phyloP scores from a whole-genome alignment of 805 yeast species.

The Gaillardinia entomophila region DNA sequence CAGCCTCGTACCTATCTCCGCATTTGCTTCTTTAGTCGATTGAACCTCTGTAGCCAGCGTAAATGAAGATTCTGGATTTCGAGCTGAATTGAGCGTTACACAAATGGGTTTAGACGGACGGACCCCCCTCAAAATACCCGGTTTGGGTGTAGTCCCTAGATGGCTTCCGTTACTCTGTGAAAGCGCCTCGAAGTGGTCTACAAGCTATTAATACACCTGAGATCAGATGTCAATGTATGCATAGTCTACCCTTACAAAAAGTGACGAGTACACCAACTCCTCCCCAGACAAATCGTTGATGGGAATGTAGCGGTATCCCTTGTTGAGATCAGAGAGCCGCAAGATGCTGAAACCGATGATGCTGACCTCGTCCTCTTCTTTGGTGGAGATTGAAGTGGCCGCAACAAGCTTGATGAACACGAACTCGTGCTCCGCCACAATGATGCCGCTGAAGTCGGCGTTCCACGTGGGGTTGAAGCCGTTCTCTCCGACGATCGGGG shows the following conservation, averaged over 20 bases:
- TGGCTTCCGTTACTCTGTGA: no score
- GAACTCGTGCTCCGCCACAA: conserved; percentile 33
- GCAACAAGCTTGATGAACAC: conserved; percentile 54
- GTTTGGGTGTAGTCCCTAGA: no score
- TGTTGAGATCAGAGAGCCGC: conserved; percentile 56
- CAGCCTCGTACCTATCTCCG: no score
- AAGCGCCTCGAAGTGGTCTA: no score
- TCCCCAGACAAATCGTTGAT: conserved; percentile 78
- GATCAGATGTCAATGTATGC: no score
- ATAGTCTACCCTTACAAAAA: conserved; percentile 36
- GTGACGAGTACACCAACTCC: conserved; percentile 49
- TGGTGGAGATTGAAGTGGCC: conserved; percentile 24
- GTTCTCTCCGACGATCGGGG: conserved; percentile 45
- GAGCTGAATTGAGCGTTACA: no score
- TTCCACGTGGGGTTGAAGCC: conserved; percentile 91
- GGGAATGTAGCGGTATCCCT: conserved; percentile 81
- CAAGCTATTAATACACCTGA: no score
- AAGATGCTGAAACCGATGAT: conserved; percentile 55
- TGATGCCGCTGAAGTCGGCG: conserved; percentile 40
- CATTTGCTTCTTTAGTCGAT: no score
- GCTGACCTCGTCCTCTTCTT: conserved; percentile 14
- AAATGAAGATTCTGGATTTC: no score
- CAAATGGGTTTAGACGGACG: no score
- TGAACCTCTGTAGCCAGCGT: no score
- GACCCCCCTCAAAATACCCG: no score